Base-by-base conservation (phyloP, 2,329 filamentous ascomycete genomes). In the Rugonectria rugulosa region DNA sequence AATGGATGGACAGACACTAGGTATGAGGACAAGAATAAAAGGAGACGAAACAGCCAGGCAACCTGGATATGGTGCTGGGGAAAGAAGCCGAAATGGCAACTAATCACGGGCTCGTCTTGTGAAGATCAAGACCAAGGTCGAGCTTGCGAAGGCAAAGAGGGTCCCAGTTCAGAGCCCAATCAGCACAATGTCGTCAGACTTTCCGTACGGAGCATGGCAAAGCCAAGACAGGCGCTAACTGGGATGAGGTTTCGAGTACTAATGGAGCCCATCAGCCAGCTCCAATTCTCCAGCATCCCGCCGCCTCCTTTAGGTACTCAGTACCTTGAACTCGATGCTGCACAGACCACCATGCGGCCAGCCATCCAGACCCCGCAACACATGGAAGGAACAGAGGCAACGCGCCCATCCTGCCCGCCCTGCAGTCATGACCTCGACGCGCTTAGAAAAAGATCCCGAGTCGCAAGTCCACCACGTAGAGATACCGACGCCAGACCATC, bases 101-200 rank as follows among this genome's bases (percentile, higher is more conserved):
- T 67, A 68, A 63, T 66, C 63, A 65, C 53, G 36, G 53, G 31
- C 52, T 47, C 57, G 57, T 34, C 40, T 61, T 10, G 53, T 57
- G 61, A 60, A 61, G 59, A 61, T 67, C 43, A 53, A 59, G 44
- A 52, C 54, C 47, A 53, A 56, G 57, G 53, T 36, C 42, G 31
- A 56, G 41, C 48, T 61, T 60, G 41, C 55, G 48, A 37, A 50
- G 36, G 47, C 27, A 37, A 11, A 46, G 34, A 38, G 50, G 51
- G 47, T 36, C 49, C 20, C 34, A 44, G 45, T 46, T 42, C 24
- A 49, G 62, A 64, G 67, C 62, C n/a, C n/a, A n/a, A n/a, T n/a
- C n/a, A n/a, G n/a, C 57, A 58, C 60, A 57, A 68, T 68, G 64
- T 59, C 65, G 65, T 68, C 65, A 68, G 65, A 68, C 58, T 62